Percentiles rank a stretch among this genome's conserved stretches.
These are phyloP conservation scores for Xylaria longipes DNA, from an alignment of 495 filamentous ascomycete species.

Conservation along the genomic window DNA sequence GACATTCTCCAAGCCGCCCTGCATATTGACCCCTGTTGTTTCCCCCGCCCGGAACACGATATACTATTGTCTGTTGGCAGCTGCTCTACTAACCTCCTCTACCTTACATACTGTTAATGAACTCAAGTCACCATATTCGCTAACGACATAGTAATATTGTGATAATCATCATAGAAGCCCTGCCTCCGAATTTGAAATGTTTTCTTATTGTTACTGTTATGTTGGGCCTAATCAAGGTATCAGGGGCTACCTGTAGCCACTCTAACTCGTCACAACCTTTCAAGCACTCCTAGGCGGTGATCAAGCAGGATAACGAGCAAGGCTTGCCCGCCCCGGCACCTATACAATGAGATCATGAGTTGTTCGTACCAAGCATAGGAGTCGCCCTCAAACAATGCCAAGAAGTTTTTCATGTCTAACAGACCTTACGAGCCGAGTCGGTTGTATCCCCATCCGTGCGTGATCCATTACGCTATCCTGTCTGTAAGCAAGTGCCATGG, in stretches of 20 bases:
- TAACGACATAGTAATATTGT: not conserved
- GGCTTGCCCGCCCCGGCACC: constrained; percentile 4
- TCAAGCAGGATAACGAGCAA: constrained; percentile 40
- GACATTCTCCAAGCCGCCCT: constrained; percentile 11
- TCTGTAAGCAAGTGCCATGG: not conserved
- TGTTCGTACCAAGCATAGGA: constrained; percentile 20
- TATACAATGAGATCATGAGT: constrained; percentile 18
- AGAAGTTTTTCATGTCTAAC: constrained; percentile 8
- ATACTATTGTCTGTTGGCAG: not conserved
- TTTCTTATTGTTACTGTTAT: not conserved
- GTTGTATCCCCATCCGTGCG: constrained; percentile 47
- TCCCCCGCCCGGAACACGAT: not conserved
- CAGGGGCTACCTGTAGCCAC: not conserved
- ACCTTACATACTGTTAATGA: not conserved
- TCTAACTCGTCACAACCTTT: not conserved
- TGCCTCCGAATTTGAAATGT: not conserved
- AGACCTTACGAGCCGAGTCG: constrained; percentile 31
- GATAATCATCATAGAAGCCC: not conserved
- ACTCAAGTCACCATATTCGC: not conserved
- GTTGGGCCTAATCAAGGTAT: not conserved
- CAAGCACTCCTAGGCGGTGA: constrained; percentile 42
- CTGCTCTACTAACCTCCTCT: not conserved
- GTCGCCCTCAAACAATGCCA: constrained; percentile 7
- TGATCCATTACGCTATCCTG: constrained; percentile 34
- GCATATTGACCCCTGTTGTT: constrained; percentile 19